Evolutionary conservation across 148 eudicot species (phyloP).

Genomic region (Diospyros lotus): DNA sequence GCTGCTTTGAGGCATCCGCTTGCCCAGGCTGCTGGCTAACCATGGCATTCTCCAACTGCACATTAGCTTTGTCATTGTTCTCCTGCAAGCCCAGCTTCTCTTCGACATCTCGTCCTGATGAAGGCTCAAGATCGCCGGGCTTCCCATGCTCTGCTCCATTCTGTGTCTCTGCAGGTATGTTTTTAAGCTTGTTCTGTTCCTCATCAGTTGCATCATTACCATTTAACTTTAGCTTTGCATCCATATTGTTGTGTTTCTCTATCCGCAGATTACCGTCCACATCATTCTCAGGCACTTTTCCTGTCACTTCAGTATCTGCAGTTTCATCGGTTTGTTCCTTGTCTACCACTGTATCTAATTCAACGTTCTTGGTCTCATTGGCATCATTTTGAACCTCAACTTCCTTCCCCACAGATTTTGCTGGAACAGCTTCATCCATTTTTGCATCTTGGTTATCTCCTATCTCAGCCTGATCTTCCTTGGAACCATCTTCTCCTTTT

Average conservation of each 20-base stretch:
- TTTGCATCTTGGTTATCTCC: background rate
- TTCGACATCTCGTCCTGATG: constrained; percentile 1
- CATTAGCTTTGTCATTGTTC: background rate
- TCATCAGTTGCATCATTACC: background rate
- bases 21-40: constrained; percentile 17
- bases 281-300: background rate
- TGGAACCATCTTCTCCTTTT: constrained; percentile 6
- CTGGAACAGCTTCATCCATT: constrained; percentile 3
- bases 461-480: constrained; percentile 16
- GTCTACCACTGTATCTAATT: background rate
- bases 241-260: background rate
- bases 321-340: constrained; percentile 1
- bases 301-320: constrained; percentile 1
- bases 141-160: constrained; percentile 1
- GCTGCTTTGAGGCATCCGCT: background rate
- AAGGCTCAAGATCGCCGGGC: background rate
- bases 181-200: constrained; percentile 9
- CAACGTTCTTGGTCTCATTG: constrained; percentile 13
- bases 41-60: constrained; percentile 16
- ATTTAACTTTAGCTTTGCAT: background rate
- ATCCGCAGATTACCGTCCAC: no score
- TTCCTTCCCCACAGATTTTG: constrained; percentile 8
- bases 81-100: constrained; percentile 9
- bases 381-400: constrained; percentile 4
- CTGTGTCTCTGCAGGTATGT: background rate